These are phyloP conservation scores for Anisodus acutangulus DNA, from an alignment of 257 asterid species.

Conservation along the genomic window DNA sequence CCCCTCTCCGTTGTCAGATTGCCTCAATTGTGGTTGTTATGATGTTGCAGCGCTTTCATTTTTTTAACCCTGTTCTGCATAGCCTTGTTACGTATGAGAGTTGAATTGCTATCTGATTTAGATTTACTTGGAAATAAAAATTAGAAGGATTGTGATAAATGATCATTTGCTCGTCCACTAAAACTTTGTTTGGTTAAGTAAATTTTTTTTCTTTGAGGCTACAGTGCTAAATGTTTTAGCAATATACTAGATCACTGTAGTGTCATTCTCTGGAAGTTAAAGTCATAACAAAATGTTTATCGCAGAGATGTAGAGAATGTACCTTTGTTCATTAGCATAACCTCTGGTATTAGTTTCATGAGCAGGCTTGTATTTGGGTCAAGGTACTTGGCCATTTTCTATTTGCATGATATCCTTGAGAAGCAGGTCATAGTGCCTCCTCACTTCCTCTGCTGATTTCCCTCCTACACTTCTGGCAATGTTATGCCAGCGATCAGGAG, in stretches of 20 bases:
- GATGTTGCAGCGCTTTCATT: slow-evolving; percentile 7
- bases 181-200: not conserved
- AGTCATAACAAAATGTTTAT: too few species aligned
- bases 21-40: not conserved
- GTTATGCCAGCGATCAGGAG: too few species aligned
- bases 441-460: too few species aligned
- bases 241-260: not conserved
- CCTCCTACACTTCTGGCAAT: too few species aligned
- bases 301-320: too few species aligned
- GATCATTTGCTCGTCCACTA: not conserved
- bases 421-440: too few species aligned
- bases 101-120: not conserved
- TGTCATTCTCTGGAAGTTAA: too few species aligned
- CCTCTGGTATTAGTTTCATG: too few species aligned
- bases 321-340: too few species aligned
- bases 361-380: too few species aligned
- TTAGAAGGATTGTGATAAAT: not conserved
- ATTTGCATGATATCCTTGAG: too few species aligned
- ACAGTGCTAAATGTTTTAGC: not conserved
- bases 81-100: not conserved
- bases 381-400: too few species aligned
- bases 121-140: not conserved
- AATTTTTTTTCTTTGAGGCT: not conserved
- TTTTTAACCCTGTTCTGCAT: not conserved
- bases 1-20: not conserved